These are phyloP conservation scores for Eucalyptus cloeziana DNA, from an alignment of 345 rosid genomes.

Conservation along the genomic window DNA sequence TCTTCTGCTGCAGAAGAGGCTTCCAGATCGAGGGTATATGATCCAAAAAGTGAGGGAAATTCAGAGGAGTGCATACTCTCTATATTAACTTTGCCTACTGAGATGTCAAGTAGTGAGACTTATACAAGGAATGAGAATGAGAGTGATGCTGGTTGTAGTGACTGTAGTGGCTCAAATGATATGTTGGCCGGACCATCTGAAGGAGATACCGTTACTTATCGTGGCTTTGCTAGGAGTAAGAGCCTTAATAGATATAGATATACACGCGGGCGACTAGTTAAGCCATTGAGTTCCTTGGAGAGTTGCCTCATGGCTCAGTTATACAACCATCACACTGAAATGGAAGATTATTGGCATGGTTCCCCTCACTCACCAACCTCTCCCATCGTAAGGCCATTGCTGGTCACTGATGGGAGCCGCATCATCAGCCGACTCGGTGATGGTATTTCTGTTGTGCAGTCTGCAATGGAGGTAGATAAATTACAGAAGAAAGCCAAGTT, in stretches of 20 bases:
- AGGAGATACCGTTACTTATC: conserved; percentile 5
- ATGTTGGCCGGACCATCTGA: background rate
- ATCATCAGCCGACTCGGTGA: conserved; percentile 31
- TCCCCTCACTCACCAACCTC: conserved; percentile 29
- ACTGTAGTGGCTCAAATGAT: background rate
- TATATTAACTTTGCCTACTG: conserved; percentile 3
- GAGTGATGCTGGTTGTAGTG: background rate
- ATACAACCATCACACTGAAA: conserved; percentile 22
- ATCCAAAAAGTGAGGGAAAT: conserved; percentile 3
- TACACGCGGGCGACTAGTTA: conserved; percentile 4
- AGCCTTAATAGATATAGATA: conserved; percentile 28
- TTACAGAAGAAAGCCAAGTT: conserved; percentile 6
- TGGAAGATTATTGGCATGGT: conserved; percentile 35
- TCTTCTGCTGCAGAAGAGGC: conserved; percentile 19
- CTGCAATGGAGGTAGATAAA: background rate
- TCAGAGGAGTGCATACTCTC: conserved; percentile 9
- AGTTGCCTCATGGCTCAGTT: conserved; percentile 61
- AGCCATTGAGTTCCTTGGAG: conserved; percentile 50
- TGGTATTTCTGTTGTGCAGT: background rate
- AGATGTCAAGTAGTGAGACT: conserved; percentile 8
- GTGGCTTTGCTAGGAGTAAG: conserved; percentile 13
- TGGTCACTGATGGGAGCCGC: conserved; percentile 44
- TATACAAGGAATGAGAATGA: background rate
- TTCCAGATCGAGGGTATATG: conserved; percentile 12
- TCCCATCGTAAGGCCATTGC: conserved; percentile 32